Evolutionary conservation across 2,329 filamentous ascomycete genomes (phyloP), one percentile per base, ranked within the genome.

Genomic region (Verticillium albo-atrum): DNA sequence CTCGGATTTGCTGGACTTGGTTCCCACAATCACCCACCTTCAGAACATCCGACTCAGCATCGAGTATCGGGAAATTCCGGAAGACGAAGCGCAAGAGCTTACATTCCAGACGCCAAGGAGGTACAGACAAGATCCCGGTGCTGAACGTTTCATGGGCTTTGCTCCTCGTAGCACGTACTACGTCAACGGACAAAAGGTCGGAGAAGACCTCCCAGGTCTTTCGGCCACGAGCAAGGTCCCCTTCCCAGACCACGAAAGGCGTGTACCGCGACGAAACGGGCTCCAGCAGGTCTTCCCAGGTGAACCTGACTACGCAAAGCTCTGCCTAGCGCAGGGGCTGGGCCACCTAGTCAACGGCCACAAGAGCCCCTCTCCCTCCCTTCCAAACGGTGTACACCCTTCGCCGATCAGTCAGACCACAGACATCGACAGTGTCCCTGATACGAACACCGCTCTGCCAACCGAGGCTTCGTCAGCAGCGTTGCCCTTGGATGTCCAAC

Each of bases 121-220:
- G 68, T 89, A 83, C 82, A 86, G 80, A 68, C 74, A 77, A 58
- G 85, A 89, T 64, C 82, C 84, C 2, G 82, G 82, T 60, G 77
- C 77, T 1, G 76, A 77, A 58, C 78, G 77, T n/a, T 79, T 76
- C 60, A 73, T 79, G 51, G 77, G 77, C 3, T 86, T 84, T 67
- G 81, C 82, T 4, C 86, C 86, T 1, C 75, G 81, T 60, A 78
- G 77, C 64, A 86, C 83, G 67, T 82, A 85, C 66, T 89, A 82
- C 64, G 64, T 85, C 64, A 82, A 87, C 66, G 86, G 86, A 32
- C 64, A 73, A 9, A 68, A 85, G 32, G 74, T 84, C 12, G 75
- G 75, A 35, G 84, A 88, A 66, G 79, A 82, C 28, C 72, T 75
- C 59, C 79, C 82, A 0, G 75, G 75, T 30, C 69, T 74, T 27